These are phyloP conservation scores for Suillus brevipes DNA, from an alignment of 768 basidiomycete species.

Conservation along the genomic window DNA sequence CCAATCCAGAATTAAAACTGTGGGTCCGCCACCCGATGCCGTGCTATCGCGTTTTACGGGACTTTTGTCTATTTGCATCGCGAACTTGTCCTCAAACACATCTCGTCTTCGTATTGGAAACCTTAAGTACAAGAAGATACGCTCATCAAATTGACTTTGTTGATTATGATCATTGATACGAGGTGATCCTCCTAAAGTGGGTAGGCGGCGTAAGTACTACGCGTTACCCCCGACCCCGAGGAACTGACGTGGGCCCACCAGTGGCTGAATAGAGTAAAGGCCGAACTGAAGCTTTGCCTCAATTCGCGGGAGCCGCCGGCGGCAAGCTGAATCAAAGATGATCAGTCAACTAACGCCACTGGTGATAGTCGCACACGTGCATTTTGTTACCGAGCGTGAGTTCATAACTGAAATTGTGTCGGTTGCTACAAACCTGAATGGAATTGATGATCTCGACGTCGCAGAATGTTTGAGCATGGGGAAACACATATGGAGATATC, in stretches of 20 bases:
- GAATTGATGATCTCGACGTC: neutral
- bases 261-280: neutral
- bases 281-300: neutral
- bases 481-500: neutral
- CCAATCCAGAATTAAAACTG: neutral
- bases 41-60: neutral
- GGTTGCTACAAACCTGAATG: neutral
- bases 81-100: neutral
- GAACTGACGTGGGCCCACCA: neutral
- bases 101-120: neutral
- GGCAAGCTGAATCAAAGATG: neutral
- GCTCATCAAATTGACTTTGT: neutral
- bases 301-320: neutral
- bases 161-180: neutral
- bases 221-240: neutral
- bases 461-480: neutral
- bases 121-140: neutral
- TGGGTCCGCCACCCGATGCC: too few relatives aligned
- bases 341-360: neutral
- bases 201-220: neutral
- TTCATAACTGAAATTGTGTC: neutral
- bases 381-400: neutral
- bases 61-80: neutral
- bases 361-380: neutral
- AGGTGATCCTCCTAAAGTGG: neutral